Conservation (phyloP, 1,284 basidiomycete genomes). For the Omphalotus olearius region DNA sequence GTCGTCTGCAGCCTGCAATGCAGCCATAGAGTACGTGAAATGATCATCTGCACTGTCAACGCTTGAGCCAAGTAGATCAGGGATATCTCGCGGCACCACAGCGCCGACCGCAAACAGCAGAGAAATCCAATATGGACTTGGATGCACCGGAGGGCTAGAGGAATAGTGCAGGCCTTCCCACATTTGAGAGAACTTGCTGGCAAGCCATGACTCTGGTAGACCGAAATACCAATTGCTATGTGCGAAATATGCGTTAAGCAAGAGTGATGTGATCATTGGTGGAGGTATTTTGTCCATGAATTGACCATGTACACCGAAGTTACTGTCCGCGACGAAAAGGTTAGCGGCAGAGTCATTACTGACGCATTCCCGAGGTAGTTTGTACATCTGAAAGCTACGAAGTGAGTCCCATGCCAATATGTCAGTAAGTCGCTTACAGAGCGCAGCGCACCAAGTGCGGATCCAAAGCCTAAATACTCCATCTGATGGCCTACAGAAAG, state of each 20-base stretch:
- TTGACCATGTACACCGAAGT: slow-evolving; percentile 33
- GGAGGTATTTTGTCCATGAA: slow-evolving; percentile 22
- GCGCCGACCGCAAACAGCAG: slow-evolving; percentile 47
- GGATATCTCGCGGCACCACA: slow-evolving; percentile 26
- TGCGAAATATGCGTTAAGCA: slow-evolving; percentile 38
- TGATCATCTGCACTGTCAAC: slow-evolving; percentile 30
- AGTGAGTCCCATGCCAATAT: neutral
- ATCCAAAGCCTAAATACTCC: slow-evolving; percentile 36
- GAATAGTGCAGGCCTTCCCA: slow-evolving; percentile 36
- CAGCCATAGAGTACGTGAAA: slow-evolving; percentile 40
- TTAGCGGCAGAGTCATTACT: neutral
- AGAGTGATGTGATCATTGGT: slow-evolving; percentile 16
- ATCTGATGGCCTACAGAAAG: slow-evolving; percentile 37
- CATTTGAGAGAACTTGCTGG: slow-evolving; percentile 36
- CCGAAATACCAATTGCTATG: slow-evolving; percentile 49
- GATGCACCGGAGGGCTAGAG: slow-evolving; percentile 26
- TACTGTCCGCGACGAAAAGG: slow-evolving; percentile 18
- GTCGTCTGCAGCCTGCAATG: slow-evolving; percentile 42
- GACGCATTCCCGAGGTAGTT: neutral
- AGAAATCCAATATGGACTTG: slow-evolving; percentile 47
- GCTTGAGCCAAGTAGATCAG: slow-evolving; percentile 5
- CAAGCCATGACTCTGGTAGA: slow-evolving; percentile 46
- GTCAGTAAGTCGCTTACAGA: slow-evolving; percentile 25
- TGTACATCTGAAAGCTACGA: neutral
- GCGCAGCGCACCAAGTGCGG: slow-evolving; percentile 32